Base-by-base conservation (phyloP, 2,329 filamentous ascomycete species). In the Xylaria arbuscula region DNA sequence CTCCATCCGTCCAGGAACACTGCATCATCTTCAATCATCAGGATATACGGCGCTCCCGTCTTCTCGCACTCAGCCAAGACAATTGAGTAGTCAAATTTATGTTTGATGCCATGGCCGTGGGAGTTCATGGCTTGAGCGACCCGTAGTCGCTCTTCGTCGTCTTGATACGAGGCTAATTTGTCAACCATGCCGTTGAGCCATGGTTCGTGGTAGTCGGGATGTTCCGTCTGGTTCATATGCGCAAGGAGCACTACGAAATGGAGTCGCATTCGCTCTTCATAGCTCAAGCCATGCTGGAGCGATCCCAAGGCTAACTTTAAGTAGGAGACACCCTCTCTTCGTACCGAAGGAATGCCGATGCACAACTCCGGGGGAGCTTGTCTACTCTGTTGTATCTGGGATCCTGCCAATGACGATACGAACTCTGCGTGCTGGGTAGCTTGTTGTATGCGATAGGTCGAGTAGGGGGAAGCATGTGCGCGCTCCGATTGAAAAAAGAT, bases 1-100 rank as follows among this genome's bases (percentile, higher is more conserved):
- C 65, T 70, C 75, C 75, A 77, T 3, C 74, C 73, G 62, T 76
- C 75, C n/a, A 77, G 22, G 50, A 72, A 72, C 7, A 76, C 67
- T 2, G 76, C 75, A 40, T 77, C 76, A 45, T 77, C 76, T 36
- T 77, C 76, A 3, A 76, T 57, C 11, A 72, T 74, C 63, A 76
- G 57, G 24, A 69, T 75, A 55, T 76, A 73, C 0, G 62, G 50
- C 2, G 75, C 69, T 0, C 66, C 62, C 13, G 72, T 70, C 40
- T 69, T 72, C 47, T 51, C 68, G 53, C 74, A 76, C 36, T 73
- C 75, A 24, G 69, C 69, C 61, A 75, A 67, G 15, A 72, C 68
- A n/a, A 75, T 67, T 0, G 72, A 72, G 32, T 74, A 76, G 62
- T 76, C 73, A 11, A 74, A 72, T 48, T 76, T 75, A 50, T 70